phyloP scores from a whole-genome alignment of 805 yeast genomes.

The Komagataella pastoris region DNA sequence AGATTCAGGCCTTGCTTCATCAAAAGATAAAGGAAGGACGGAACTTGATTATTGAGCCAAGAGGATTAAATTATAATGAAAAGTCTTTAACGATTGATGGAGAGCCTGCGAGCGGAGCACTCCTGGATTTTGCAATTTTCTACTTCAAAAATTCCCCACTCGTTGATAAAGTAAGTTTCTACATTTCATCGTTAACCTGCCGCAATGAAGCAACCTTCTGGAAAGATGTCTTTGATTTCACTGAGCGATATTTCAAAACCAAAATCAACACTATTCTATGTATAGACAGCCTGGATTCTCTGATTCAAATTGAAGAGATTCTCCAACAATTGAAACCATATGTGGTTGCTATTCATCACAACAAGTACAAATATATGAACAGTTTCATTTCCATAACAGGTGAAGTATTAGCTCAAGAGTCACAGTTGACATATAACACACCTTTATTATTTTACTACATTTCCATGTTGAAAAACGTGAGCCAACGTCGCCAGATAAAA shows the following conservation, averaged over 20 bases:
- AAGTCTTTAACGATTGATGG: slow-evolving; percentile 56
- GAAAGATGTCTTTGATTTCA: slow-evolving; percentile 55
- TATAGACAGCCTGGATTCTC: slow-evolving; percentile 62
- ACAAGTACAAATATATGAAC: slow-evolving; percentile 70
- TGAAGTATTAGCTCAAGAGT: slow-evolving; percentile 53
- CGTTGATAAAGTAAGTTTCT: slow-evolving; percentile 29
- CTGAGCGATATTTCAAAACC: slow-evolving; percentile 59
- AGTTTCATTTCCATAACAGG: slow-evolving; percentile 54
- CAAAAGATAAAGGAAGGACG: slow-evolving; percentile 22
- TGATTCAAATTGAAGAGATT: slow-evolving; percentile 69
- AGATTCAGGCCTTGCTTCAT: slow-evolving; percentile 34
- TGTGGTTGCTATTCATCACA: slow-evolving; percentile 63
- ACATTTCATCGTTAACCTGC: slow-evolving; percentile 67
- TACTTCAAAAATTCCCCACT: slow-evolving; percentile 48
- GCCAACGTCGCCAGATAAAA: slow-evolving; percentile 58
- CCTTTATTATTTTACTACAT: slow-evolving; percentile 63
- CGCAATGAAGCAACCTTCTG: slow-evolving; percentile 65
- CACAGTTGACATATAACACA: slow-evolving; percentile 54
- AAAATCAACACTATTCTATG: slow-evolving; percentile 61
- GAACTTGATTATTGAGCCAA: slow-evolving; percentile 36
- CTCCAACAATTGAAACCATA: slow-evolving; percentile 62
- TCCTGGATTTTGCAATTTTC: slow-evolving; percentile 59
- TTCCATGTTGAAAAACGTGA: slow-evolving; percentile 48
- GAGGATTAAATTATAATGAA: slow-evolving; percentile 69
- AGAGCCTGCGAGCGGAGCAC: slow-evolving; percentile 50